phyloP scores from a whole-genome alignment of 768 basidiomycete genomes.

The Lactarius vividus region DNA sequence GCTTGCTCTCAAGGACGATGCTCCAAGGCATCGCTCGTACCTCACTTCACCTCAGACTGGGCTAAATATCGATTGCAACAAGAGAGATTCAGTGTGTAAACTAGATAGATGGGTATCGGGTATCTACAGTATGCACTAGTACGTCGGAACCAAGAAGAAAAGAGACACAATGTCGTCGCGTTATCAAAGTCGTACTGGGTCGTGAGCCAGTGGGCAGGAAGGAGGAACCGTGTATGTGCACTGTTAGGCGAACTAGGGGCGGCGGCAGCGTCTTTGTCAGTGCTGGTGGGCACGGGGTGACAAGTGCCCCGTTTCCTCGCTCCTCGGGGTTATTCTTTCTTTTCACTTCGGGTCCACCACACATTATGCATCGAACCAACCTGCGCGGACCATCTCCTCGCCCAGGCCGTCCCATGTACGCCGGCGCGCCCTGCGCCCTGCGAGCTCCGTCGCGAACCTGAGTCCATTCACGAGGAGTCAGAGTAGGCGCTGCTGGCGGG shows the following conservation, averaged over 20 bases:
- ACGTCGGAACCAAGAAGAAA: neutral
- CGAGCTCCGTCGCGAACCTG: conserved; percentile 82
- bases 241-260: neutral
- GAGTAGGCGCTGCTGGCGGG: neutral
- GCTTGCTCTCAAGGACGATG: no score
- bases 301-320: neutral
- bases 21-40: no score
- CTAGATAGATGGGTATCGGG: neutral
- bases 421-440: conserved; percentile 68
- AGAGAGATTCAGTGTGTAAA: neutral
- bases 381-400: conserved; percentile 68
- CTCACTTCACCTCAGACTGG: no score
- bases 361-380: conserved; percentile 61
- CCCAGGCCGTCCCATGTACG: conserved; percentile 65
- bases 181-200: neutral
- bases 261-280: neutral
- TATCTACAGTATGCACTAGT: neutral
- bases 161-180: neutral
- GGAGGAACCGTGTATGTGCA: no score
- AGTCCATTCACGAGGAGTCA: neutral
- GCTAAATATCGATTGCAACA: neutral
- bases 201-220: neutral
- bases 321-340: neutral
- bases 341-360: neutral
- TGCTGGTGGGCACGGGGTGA: neutral